A percentile compares a stretch with the other conserved stretches of the same genome.
Evolutionary conservation across 352 stramenopile genomes (phyloP).

Genomic region (Phytopythium cucurbitacearum): DNA sequence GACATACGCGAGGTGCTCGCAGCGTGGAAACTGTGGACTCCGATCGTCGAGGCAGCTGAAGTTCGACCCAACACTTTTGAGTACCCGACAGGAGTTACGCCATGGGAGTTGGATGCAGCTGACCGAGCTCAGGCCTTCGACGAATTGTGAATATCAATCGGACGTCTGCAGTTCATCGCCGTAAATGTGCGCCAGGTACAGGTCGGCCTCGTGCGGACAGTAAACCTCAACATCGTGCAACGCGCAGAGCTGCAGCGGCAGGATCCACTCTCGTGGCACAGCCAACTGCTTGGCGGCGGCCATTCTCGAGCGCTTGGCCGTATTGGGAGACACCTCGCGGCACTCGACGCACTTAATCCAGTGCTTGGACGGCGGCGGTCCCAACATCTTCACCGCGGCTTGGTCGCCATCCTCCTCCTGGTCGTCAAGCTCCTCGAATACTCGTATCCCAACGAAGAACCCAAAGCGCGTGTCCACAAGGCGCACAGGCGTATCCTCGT

Average conservation of each 20-base stretch:
- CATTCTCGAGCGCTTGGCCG: constrained; percentile 3
- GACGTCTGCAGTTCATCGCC: constrained; percentile 44
- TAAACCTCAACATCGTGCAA: constrained; percentile 38
- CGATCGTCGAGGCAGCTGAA: constrained; percentile 40
- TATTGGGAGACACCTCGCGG: constrained; percentile 9
- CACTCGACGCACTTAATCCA: constrained; percentile 42
- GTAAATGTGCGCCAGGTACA: constrained; percentile 52
- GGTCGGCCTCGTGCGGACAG: constrained; percentile 34
- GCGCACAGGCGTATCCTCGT: constrained; percentile 18
- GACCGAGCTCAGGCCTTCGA: neutral
- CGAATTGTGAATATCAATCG: constrained; percentile 1
- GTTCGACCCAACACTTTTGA: too few species aligned
- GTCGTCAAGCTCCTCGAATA: constrained; percentile 33
- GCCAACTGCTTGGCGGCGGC: constrained; percentile 26
- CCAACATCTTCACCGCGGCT: constrained; percentile 26
- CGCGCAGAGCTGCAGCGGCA: constrained; percentile 36
- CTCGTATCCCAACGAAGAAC: constrained; percentile 50
- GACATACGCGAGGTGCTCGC: constrained; percentile 57
- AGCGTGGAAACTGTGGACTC: constrained; percentile 59
- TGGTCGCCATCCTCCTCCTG: constrained; percentile 13
- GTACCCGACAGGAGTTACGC: too few species aligned
- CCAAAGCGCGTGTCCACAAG: constrained; percentile 47
- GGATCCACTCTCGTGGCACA: constrained; percentile 46
- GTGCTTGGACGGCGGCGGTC: constrained; percentile 19
- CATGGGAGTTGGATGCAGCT: constrained; percentile 18